Evolutionary conservation across 2,329 filamentous ascomycete species (phyloP), one percentile per base, ranked within the genome.

Genomic region (Hypoxylon sp.): DNA sequence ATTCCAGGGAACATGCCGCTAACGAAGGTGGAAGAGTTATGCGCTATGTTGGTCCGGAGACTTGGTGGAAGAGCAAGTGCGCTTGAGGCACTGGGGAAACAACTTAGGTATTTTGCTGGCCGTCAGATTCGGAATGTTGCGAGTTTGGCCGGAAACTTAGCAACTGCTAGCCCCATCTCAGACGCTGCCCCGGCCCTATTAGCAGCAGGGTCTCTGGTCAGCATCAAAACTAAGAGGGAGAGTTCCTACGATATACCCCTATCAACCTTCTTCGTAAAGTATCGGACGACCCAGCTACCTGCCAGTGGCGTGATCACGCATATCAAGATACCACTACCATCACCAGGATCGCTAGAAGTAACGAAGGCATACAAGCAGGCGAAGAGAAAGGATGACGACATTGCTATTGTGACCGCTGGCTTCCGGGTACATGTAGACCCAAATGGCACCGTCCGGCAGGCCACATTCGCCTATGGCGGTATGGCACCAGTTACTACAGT

Each of bases 311-410:
- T 98, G 68, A 94, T 98, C 64, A 89, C 93, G 0, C 90, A 90
- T 35, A 90, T 98, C 68, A 88, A 90, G 13, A 92, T 98, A 51
- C 95, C 95, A 0, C 82, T 92, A 46, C 54, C 71, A 2, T 90
- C 92, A 0, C 84, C 85, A 1, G 85, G 88, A 56, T 90, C 90
- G 73, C 89, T 92, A 3, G 95, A 98, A 77, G 92, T 90, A 76
- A 90, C 97, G 76, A 88, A 92, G 37, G 91, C 94, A 0, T 98
- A 97, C 80, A 98, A 98, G 81, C 94, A 98, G 79, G 89, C 95
- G 0, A 98, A 98, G 84, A 85, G 95, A 73, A 98, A 98, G 78
- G 95, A 98, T 73, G 95, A 98, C 74, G 95, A 98, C 76, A 98
- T 98, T 77, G 95, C 95, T 2, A 98, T 98, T 73, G 95, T 97